Conservation (phyloP, 768 basidiomycete genomes). For the Psilocybe subaeruginosa region DNA sequence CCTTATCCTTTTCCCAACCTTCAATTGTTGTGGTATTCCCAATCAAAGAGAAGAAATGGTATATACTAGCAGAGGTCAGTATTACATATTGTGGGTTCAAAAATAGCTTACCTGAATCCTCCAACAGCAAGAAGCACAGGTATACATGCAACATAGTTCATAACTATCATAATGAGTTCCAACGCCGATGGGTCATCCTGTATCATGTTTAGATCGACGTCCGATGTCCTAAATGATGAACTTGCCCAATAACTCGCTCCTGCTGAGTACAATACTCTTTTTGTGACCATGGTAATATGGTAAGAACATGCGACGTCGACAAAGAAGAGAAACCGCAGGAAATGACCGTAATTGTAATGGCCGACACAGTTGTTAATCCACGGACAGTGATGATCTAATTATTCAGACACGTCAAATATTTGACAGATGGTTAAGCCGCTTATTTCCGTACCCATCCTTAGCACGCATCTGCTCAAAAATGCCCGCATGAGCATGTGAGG, state of each 20-base stretch:
- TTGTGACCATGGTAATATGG: conserved; percentile 82
- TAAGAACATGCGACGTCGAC: conserved; percentile 91
- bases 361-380: conserved; percentile 97
- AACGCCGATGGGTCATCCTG: conserved; percentile 69
- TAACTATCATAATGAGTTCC: conserved; percentile 83
- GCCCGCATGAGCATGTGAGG: background rate
- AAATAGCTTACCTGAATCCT: conserved; percentile 71
- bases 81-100: background rate
- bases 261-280: conserved; percentile 56
- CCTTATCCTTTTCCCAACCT: conserved; percentile 97
- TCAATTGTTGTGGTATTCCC: conserved; percentile 96
- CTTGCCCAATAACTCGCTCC: conserved; percentile 55
- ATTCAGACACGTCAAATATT: background rate
- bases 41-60: conserved; percentile 79
- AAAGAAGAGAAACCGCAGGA: conserved; percentile 89
- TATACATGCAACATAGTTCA: conserved; percentile 84
- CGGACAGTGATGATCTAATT: conserved; percentile 84
- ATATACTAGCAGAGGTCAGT: conserved; percentile 54
- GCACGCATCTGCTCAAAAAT: conserved; percentile 60
- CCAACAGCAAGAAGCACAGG: conserved; percentile 90
- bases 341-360: conserved; percentile 86
- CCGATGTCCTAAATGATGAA: conserved; percentile 2
- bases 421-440: background rate
- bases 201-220: background rate
- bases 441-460: conserved; percentile 77